These are phyloP conservation scores for Protomyces arabidopsidicola DNA, from an alignment of 1,139 yeast species.

Conservation along the genomic window DNA sequence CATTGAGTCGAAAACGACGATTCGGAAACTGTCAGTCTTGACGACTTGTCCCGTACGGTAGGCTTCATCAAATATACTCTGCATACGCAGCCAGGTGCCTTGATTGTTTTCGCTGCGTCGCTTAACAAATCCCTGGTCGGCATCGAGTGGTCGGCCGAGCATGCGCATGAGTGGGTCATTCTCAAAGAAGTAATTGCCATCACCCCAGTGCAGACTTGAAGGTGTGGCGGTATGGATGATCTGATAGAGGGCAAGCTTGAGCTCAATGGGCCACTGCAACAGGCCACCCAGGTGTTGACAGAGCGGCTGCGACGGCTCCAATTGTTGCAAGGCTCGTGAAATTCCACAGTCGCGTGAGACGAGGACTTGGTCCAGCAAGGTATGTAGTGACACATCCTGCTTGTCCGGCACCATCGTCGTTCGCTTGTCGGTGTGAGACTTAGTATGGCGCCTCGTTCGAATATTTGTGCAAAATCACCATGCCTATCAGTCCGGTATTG, in stretches of 20 bases:
- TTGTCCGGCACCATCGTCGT: no score
- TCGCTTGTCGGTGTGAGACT: no score
- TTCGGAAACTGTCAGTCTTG: not conserved
- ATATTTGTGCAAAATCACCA: no score
- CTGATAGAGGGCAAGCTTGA: not conserved
- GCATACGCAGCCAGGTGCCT: not conserved
- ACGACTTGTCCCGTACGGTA: not conserved
- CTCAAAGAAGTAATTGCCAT: not conserved
- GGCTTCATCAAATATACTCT: not conserved
- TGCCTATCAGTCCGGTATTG: no score
- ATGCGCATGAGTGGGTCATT: not conserved
- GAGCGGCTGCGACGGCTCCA: not conserved
- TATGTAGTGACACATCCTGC: not conserved
- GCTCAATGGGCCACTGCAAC: not conserved
- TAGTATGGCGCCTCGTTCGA: no score
- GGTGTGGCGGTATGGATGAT: not conserved
- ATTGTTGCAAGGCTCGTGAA: not conserved
- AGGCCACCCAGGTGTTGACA: not conserved
- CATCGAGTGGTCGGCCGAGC: not conserved
- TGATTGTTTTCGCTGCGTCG: not conserved
- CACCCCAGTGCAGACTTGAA: not conserved
- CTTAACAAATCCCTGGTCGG: not conserved
- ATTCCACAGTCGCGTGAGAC: not conserved
- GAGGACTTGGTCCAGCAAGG: not conserved
- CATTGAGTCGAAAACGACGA: not conserved